These are phyloP conservation scores for Setaria viridis DNA, from an alignment of 202 grass and related monocot species.

Conservation along the genomic window DNA sequence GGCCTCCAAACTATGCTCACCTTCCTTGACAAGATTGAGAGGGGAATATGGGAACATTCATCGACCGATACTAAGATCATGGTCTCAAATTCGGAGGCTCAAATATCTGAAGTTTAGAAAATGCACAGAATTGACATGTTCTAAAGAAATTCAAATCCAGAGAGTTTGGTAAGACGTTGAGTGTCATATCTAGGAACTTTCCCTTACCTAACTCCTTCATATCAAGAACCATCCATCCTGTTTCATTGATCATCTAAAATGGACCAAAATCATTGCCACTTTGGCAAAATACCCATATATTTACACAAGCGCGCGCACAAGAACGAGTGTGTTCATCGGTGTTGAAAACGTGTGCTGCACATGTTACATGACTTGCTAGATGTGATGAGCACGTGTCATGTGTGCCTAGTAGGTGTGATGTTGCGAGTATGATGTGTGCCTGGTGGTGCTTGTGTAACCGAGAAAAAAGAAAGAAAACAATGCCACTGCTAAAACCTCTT, in stretches of 20 bases:
- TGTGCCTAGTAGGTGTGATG: background rate
- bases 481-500: too few relatives aligned
- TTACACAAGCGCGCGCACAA: background rate
- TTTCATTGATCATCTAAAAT: background rate
- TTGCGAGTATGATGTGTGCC: background rate
- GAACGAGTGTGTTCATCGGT: background rate
- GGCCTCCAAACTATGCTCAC: slow-evolving; percentile 60
- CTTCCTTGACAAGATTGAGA: slow-evolving; percentile 77
- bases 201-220: background rate
- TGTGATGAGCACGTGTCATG: background rate
- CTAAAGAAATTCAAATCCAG: background rate
- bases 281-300: background rate
- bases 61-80: background rate
- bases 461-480: too few relatives aligned
- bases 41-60: slow-evolving; percentile 47
- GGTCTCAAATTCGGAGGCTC: background rate
- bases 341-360: background rate
- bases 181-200: background rate
- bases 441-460: background rate
- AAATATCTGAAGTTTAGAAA: background rate
- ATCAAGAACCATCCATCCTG: background rate
- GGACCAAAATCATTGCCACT: background rate
- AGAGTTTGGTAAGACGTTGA: background rate
- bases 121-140: background rate
- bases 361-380: background rate